phyloP scores from a whole-genome alignment of 306 rosid genomes.

The Lotus japonicus region DNA sequence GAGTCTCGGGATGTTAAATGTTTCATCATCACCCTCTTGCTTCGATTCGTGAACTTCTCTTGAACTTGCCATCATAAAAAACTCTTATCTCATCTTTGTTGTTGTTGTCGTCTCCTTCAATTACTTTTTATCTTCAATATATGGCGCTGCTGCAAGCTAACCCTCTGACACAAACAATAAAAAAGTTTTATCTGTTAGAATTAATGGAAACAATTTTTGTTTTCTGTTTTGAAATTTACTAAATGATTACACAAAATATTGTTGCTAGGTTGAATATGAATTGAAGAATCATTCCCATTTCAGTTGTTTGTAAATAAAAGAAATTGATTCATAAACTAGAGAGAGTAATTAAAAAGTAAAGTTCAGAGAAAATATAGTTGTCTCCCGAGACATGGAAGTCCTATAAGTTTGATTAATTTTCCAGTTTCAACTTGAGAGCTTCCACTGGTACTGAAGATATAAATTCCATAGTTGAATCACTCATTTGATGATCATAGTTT shows the following conservation, averaged over 20 bases:
- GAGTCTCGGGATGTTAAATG: neutral
- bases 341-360: neutral
- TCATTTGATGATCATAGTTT: neutral
- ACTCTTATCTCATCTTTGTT: neutral
- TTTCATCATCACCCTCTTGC: conserved; percentile 27
- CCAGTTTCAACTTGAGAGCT: neutral
- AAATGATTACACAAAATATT: neutral
- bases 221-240: neutral
- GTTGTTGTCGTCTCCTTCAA: neutral
- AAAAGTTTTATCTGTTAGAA: neutral
- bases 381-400: neutral
- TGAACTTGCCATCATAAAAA: conserved; percentile 35
- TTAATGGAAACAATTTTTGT: neutral
- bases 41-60: conserved; percentile 47
- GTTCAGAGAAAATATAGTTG: conserved; percentile 8
- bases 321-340: too few species aligned
- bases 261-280: neutral
- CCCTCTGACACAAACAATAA: neutral
- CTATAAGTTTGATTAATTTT: neutral
- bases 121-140: neutral
- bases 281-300: neutral
- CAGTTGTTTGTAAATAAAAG: neutral
- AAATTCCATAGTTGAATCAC: too few species aligned
- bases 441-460: too few species aligned
- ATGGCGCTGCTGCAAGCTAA: neutral